Conservation (phyloP, 768 basidiomycete species). For the Lentinula lateritia region DNA sequence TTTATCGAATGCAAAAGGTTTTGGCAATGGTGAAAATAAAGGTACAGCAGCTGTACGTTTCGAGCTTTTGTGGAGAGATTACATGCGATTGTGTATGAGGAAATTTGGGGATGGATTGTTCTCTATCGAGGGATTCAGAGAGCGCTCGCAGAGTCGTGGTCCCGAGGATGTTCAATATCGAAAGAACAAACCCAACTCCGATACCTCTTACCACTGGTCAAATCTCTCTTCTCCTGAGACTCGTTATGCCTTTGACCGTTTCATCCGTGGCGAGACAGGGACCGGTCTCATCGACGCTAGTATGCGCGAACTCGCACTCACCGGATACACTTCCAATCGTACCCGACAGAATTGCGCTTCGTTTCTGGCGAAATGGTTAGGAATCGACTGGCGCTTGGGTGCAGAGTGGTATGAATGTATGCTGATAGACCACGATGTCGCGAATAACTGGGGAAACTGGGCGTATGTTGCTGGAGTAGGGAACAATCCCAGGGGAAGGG, state of each 20-base stretch:
- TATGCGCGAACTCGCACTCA: conserved; percentile 27
- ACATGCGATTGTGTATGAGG: conserved; percentile 27
- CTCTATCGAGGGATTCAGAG: conserved; percentile 28
- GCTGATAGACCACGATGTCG: conserved; percentile 28
- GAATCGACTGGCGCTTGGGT: conserved; percentile 36
- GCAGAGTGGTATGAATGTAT: conserved; percentile 40
- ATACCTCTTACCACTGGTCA: conserved; percentile 14
- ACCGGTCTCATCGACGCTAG: conserved; percentile 35
- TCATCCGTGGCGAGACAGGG: conserved; percentile 29
- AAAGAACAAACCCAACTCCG: too few species aligned
- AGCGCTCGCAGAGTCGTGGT: neutral
- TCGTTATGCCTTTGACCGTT: conserved; percentile 13
- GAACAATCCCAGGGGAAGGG: conserved; percentile 5
- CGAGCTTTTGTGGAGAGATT: conserved; percentile 37
- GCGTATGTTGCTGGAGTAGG: conserved; percentile 9
- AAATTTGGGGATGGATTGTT: conserved; percentile 27
- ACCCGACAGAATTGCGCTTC: conserved; percentile 38
- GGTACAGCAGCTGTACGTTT: conserved; percentile 30
- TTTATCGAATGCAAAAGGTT: neutral
- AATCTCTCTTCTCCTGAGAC: conserved; percentile 13
- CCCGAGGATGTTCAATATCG: too few species aligned
- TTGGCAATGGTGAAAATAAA: conserved; percentile 20
- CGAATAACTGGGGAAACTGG: conserved; percentile 13
- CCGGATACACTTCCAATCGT: conserved; percentile 36
- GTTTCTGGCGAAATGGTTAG: conserved; percentile 33